Base-by-base conservation (phyloP, 1,284 basidiomycete genomes). In the Pseudozyma tsukubaensis region DNA sequence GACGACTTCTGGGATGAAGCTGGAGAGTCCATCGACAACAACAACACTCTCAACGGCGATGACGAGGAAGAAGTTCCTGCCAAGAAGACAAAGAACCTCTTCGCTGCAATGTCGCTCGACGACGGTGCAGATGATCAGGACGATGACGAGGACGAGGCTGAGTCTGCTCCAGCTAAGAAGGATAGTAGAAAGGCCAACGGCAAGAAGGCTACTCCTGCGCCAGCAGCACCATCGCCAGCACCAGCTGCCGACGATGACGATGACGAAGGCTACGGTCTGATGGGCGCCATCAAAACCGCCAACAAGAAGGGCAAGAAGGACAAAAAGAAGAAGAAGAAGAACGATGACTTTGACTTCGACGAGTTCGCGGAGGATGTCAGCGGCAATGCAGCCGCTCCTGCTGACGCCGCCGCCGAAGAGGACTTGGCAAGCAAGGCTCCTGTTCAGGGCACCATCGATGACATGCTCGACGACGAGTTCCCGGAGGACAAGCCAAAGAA, bases 1-100 rank as follows among this genome's bases (percentile, higher is more conserved):
- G 78, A 80, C 39, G 78, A 80, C 63, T 80, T 76, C 60, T 81
- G 79, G 78, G 78, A 78, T 35, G 76, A 80, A 44, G 78, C 76
- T 34, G 76, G 69, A 39, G 77, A 79, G 59, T 67, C 62, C 45
- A 71, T 66, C 62, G 64, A 59, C 40, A 70, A 72, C 59, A 71
- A 65, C 45, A 57, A 62, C 37, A 45, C 61, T 12, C 14, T 37
- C 40, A 39, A 45, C 29, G 54, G 12, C 37, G 37, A 62, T 45
- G 59, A 61, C 35, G 53, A 55, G 18, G 54, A 66, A 35, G 44
- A 59, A 6, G 48, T 55, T 8, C 58, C 69, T 13, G 44, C 65
- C 9, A 29, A 57, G 10, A 72, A 72, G 50, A 3, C 57, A 34
- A 72, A 72, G 50, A 72, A 54, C 48, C 65, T 68, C 40, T 76